Percentiles rank a stretch among this genome's conserved stretches.
phyloP scores from a whole-genome alignment of 345 rosid genomes.

The Mercurialis annua region DNA sequence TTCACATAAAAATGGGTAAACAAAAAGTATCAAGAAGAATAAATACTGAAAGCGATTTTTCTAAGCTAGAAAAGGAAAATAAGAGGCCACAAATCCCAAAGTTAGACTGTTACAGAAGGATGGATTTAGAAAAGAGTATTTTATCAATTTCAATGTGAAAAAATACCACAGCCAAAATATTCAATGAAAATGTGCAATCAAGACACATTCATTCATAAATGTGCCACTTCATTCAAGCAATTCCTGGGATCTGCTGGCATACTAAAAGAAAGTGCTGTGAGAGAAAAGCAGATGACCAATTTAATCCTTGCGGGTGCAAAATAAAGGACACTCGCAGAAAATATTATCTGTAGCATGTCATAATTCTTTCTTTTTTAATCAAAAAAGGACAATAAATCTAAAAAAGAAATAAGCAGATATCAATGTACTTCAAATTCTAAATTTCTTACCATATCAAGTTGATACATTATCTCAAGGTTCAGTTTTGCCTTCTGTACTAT shows the following conservation, averaged over 20 bases:
- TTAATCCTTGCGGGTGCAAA: background rate
- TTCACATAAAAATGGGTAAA: too few species aligned
- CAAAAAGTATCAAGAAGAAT: too few species aligned
- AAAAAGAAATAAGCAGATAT: background rate
- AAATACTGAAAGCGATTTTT: background rate
- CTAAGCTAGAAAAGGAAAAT: background rate
- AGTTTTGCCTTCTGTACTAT: constrained; percentile 64
- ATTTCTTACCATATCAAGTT: constrained; percentile 78
- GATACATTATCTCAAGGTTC: constrained; percentile 73
- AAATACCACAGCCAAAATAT: background rate
- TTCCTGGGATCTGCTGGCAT: background rate
- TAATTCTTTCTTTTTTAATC: background rate
- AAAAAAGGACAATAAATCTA: background rate
- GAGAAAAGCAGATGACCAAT: background rate
- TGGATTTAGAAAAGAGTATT: background rate
- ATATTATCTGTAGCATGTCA: background rate
- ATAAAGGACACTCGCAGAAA: background rate
- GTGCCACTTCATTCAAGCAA: background rate
- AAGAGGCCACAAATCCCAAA: background rate
- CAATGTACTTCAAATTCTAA: background rate
- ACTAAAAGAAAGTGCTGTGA: background rate
- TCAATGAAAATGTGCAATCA: background rate
- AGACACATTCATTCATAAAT: background rate
- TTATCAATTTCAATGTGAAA: background rate
- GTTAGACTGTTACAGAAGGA: background rate